These are phyloP conservation scores for Penicillium maclennaniae DNA, from an alignment of 495 filamentous ascomycete species.

Conservation along the genomic window DNA sequence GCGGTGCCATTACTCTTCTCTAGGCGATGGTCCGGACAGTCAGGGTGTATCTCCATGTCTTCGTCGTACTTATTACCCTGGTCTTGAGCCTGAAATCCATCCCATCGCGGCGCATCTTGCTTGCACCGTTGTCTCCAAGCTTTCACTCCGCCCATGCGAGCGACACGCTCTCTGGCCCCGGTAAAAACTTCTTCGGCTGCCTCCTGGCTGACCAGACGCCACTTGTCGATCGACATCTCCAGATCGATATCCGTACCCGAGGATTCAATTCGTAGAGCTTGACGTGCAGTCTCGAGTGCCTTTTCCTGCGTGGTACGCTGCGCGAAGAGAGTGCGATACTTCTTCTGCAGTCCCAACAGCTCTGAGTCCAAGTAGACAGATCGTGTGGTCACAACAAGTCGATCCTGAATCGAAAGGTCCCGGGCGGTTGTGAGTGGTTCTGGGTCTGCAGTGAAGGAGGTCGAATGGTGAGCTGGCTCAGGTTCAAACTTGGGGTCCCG, in stretches of 20 bases:
- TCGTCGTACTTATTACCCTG: constrained; percentile 9
- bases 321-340: constrained; percentile 32
- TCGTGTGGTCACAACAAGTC: constrained; percentile 1
- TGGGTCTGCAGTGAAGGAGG: background rate
- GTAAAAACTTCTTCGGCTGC: constrained; percentile 52
- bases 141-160: constrained; percentile 53
- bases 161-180: constrained; percentile 38
- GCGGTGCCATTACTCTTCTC: background rate
- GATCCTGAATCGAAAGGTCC: background rate
- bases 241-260: constrained; percentile 46
- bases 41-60: background rate
- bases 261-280: constrained; percentile 49
- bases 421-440: background rate
- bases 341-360: constrained; percentile 28
- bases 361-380: constrained; percentile 17
- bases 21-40: background rate
- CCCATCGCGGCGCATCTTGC: constrained; percentile 32
- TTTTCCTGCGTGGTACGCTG: constrained; percentile 29
- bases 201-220: constrained; percentile 43
- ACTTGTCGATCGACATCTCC: constrained; percentile 43
- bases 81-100: constrained; percentile 22
- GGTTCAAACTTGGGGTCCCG: background rate
- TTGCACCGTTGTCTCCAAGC: constrained; percentile 50
- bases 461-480: background rate
- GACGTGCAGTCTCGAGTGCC: constrained; percentile 45